Evolutionary conservation across 306 rosid species (phyloP).

Genomic region (Biancaea sappan): DNA sequence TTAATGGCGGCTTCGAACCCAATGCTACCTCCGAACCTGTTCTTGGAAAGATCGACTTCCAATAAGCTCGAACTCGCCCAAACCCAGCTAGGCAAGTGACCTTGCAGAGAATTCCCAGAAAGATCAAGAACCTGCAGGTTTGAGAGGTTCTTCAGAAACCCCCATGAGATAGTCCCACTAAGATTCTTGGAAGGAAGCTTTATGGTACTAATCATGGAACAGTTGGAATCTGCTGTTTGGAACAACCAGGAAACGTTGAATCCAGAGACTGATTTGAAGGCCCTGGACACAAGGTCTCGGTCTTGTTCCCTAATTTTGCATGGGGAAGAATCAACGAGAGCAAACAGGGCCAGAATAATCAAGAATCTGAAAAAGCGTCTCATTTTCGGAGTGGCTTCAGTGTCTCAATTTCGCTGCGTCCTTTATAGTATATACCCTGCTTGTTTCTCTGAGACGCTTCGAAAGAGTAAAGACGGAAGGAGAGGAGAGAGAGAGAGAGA

Average conservation of each 20-base stretch:
- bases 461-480: too few species aligned
- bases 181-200: constrained; percentile 64
- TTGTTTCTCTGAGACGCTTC: neutral
- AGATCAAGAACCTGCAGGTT: constrained; percentile 58
- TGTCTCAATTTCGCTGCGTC: neutral
- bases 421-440: neutral
- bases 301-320: constrained; percentile 54
- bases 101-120: constrained; percentile 64
- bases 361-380: constrained; percentile 43
- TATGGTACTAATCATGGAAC: constrained; percentile 49
- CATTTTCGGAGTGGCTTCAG: constrained; percentile 35
- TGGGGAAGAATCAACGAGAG: constrained; percentile 47
- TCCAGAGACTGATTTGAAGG: constrained; percentile 70
- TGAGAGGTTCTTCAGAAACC: constrained; percentile 56
- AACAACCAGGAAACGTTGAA: constrained; percentile 61
- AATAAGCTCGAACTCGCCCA: constrained; percentile 49
- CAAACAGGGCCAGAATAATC: constrained; percentile 41
- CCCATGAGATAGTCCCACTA: constrained; percentile 68
- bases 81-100: constrained; percentile 64
- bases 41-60: constrained; percentile 57
- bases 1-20: constrained; percentile 25
- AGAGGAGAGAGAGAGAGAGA: neutral
- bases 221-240: constrained; percentile 37
- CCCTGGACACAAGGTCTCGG: constrained; percentile 45
- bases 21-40: constrained; percentile 69